These are phyloP conservation scores for Dryas alaskensis DNA, from an alignment of 306 rosid species.

Conservation along the genomic window DNA sequence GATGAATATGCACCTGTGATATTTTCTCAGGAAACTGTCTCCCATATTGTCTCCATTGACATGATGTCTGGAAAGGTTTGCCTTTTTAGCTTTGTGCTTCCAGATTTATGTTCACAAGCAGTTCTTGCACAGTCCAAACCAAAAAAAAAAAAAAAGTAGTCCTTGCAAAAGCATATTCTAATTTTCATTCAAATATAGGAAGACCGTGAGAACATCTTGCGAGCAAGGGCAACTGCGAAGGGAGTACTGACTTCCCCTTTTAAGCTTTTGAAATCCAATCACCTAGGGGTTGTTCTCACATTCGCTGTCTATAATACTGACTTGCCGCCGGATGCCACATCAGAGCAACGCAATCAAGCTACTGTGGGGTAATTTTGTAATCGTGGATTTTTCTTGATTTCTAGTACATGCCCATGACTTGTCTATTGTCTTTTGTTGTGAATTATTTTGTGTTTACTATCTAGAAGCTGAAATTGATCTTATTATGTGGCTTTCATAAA, in stretches of 20 bases:
- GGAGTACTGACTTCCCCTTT: constrained; percentile 96
- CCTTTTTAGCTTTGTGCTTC: constrained; percentile 20
- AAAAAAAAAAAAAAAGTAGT: too few species aligned
- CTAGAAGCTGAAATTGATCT: constrained; percentile 26
- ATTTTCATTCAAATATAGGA: constrained; percentile 45
- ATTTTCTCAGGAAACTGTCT: constrained; percentile 97
- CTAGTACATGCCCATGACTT: neutral
- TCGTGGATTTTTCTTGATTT: constrained; percentile 11
- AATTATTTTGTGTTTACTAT: constrained; percentile 13
- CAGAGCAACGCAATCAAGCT: constrained; percentile 68
- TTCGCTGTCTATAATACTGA: constrained; percentile 72
- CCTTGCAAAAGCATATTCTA: neutral
- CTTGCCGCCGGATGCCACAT: constrained; percentile 69
- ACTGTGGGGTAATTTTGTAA: constrained; percentile 71
- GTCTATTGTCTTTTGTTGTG: neutral
- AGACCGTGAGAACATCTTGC: constrained; percentile 89
- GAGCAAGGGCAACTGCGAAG: constrained; percentile 87
- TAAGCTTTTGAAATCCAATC: constrained; percentile 86
- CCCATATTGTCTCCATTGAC: constrained; percentile 97
- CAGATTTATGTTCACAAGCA: neutral
- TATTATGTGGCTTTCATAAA: constrained; percentile 18
- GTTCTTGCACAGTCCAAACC: neutral
- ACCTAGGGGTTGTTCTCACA: constrained; percentile 91
- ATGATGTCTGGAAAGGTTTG: constrained; percentile 99
- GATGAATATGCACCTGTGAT: constrained; percentile 98